Evolutionary conservation across 2,329 filamentous ascomycete species (phyloP).

Genomic region (Aspergillus sojae): DNA sequence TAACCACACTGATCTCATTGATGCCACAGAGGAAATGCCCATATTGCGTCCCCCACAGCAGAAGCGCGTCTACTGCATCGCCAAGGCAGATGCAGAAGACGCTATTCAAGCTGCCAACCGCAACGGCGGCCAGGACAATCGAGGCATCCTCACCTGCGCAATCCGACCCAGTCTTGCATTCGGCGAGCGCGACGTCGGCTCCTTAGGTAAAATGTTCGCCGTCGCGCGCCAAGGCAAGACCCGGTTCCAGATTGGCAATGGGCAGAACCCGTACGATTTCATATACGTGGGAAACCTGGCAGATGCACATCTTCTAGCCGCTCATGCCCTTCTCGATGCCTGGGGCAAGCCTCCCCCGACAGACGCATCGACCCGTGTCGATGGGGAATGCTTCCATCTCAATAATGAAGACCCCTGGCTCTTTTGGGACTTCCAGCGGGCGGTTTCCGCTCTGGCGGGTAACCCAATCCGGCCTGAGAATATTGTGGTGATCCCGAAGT

Average conservation of each 20-base stretch:
- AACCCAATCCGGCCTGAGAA: background rate
- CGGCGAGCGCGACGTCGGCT: constrained; percentile 6
- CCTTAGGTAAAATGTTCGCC: constrained; percentile 9
- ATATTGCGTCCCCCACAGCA: constrained; percentile 7
- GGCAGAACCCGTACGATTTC: constrained; percentile 9
- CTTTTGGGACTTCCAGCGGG: constrained; percentile 13
- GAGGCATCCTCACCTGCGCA: constrained; percentile 3
- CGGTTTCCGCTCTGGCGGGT: background rate
- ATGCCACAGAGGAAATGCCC: constrained; percentile 4
- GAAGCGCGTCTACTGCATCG: constrained; percentile 10
- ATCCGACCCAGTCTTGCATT: constrained; percentile 5
- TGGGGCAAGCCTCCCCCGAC: background rate
- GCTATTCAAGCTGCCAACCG: constrained; percentile 10
- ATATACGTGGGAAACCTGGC: constrained; percentile 10
- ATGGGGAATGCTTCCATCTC: constrained; percentile 10
- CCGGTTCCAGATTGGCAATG: constrained; percentile 10
- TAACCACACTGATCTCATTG: constrained; percentile 9
- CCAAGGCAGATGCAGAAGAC: constrained; percentile 11
- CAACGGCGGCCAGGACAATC: background rate
- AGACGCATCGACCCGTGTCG: background rate
- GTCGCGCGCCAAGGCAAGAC: constrained; percentile 4
- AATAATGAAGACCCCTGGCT: constrained; percentile 10
- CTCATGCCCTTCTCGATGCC: constrained; percentile 1
- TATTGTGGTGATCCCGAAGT: constrained; percentile 9
- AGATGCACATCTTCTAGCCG: constrained; percentile 7